Evolutionary conservation across 2,329 filamentous ascomycete genomes (phyloP).

Genomic region (Leptographium procerum): DNA sequence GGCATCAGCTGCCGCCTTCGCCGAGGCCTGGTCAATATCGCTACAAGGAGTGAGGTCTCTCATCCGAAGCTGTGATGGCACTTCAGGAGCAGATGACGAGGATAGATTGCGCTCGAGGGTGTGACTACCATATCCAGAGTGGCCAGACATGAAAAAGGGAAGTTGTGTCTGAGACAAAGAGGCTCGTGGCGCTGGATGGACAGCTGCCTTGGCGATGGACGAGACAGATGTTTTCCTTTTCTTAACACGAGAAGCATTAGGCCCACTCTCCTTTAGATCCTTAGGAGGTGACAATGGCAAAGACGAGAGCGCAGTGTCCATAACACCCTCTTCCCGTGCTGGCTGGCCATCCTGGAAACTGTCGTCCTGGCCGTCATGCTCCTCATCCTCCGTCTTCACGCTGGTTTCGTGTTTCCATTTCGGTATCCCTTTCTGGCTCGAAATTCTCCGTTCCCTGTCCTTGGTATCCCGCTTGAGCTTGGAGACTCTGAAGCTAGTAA

Average conservation of each 20-base stretch:
- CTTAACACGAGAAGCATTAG: too few species aligned
- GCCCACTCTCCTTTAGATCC: neutral
- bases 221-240: neutral
- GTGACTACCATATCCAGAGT: slow-evolving; percentile 15
- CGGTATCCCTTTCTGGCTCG: neutral
- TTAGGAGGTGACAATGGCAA: neutral
- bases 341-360: neutral
- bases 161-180: neutral
- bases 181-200: too few species aligned
- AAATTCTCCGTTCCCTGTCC: neutral
- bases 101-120: slow-evolving; percentile 2
- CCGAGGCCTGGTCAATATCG: slow-evolving; percentile 27
- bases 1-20: slow-evolving; percentile 1
- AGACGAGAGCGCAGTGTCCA: neutral
- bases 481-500: slow-evolving; percentile 30
- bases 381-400: neutral
- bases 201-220: neutral
- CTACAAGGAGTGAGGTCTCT: slow-evolving; percentile 43
- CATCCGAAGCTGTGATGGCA: slow-evolving; percentile 18
- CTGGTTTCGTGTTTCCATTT: neutral
- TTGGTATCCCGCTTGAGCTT: slow-evolving; percentile 33
- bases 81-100: slow-evolving; percentile 11
- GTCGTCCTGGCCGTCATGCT: neutral
- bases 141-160: slow-evolving; percentile 11
- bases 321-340: neutral